A percentile compares a stretch with the other conserved stretches of the same genome.
These are phyloP conservation scores for Xylariaceae sp. DNA, from an alignment of 2,329 filamentous ascomycete species.

Conservation along the genomic window DNA sequence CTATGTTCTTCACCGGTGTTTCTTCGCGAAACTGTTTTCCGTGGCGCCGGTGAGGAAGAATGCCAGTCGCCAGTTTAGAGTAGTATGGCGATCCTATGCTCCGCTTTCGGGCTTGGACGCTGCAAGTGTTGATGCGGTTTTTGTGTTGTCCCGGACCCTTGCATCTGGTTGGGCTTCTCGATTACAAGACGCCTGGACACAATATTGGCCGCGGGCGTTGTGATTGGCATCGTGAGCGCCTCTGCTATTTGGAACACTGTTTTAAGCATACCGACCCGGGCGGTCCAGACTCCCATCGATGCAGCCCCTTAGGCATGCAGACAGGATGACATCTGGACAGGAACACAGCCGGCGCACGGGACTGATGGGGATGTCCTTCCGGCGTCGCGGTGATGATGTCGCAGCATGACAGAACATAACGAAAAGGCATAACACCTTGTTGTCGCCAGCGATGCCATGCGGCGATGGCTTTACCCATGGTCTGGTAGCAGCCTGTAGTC, in stretches of 20 bases:
- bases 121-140: neutral
- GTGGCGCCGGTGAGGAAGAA: no score
- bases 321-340: slow-evolving; percentile 11
- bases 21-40: no score
- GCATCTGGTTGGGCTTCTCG: slow-evolving; percentile 15
- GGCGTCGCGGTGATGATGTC: neutral
- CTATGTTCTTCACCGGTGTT: no score
- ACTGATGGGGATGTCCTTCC: neutral
- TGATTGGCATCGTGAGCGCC: slow-evolving; percentile 32
- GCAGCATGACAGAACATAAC: neutral
- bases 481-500: no score
- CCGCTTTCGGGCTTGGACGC: slow-evolving; percentile 25
- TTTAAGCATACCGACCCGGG: slow-evolving; percentile 23
- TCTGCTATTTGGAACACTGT: slow-evolving; percentile 25
- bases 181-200: slow-evolving; percentile 20
- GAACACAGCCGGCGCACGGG: slow-evolving; percentile 6
- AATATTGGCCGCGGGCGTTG: slow-evolving; percentile 22
- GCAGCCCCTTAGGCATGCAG: slow-evolving; percentile 25
- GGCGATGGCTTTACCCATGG: no score
- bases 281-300: slow-evolving; percentile 28
- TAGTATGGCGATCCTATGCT: slow-evolving; percentile 16
- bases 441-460: no score
- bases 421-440: no score
- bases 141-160: slow-evolving; percentile 11
- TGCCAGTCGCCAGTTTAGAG: slow-evolving; percentile 1